phyloP scores from a whole-genome alignment of 139 green algal genomes.

The Closterium sp. region DNA sequence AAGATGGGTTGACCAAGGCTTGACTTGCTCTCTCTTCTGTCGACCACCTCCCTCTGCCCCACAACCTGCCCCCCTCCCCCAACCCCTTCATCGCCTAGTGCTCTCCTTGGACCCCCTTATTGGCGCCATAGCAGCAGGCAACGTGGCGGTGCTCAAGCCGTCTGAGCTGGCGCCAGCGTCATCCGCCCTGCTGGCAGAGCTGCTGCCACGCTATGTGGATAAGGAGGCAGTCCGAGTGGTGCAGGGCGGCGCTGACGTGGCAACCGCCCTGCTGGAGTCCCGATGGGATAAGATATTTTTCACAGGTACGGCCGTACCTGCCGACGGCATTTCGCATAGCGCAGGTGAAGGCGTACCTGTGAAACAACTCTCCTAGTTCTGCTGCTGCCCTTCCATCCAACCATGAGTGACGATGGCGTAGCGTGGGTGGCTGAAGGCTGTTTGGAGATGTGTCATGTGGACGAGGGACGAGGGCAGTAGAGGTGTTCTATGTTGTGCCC shows the following conservation, averaged over 20 bases:
- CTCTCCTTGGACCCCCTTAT: conserved; percentile 30
- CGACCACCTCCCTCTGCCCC: no score
- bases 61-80: no score
- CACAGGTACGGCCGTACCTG: conserved; percentile 2
- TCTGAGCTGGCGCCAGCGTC: conserved; percentile 23
- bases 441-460: no score
- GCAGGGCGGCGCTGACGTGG: conserved; percentile 22
- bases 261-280: conserved; percentile 14
- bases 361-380: not conserved
- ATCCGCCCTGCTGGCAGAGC: conserved; percentile 16
- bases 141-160: conserved; percentile 37
- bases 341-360: not conserved
- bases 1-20: no score
- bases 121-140: conserved; percentile 36
- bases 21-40: no score
- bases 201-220: conserved; percentile 28
- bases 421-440: no score
- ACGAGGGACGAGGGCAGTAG: no score
- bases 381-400: not conserved
- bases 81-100: no score
- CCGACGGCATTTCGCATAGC: not conserved
- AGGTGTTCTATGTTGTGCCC: no score
- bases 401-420: no score
- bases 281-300: conserved; percentile 43
- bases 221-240: conserved; percentile 9